phyloP scores from a whole-genome alignment of 148 eudicot genomes.

The Fagopyrum esculentum region DNA sequence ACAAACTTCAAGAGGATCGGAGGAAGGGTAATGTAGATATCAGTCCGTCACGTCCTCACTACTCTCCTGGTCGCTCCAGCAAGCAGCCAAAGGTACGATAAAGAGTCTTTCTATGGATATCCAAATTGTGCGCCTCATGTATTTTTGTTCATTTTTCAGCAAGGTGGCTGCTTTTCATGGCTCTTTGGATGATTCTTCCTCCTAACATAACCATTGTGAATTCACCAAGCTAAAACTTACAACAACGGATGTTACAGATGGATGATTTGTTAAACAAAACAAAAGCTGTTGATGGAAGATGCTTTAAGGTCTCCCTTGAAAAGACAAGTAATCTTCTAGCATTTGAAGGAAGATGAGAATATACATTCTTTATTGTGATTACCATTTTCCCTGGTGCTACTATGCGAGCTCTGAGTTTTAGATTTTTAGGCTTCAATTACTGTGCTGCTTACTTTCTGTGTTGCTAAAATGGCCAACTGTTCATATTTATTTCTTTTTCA shows the following conservation, averaged over 20 bases:
- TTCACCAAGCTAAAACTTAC: background rate
- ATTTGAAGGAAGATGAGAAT: background rate
- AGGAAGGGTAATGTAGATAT: background rate
- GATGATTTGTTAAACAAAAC: background rate
- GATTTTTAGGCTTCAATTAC: background rate
- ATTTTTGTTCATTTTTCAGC: constrained; percentile 5
- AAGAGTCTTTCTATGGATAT: background rate
- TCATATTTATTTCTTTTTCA: background rate
- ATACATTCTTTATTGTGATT: background rate
- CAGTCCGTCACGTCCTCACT: background rate
- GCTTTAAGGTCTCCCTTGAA: background rate
- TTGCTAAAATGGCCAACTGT: no score
- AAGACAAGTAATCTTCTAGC: background rate
- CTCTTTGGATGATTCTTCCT: constrained; percentile 8
- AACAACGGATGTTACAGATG: background rate
- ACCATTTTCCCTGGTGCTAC: background rate
- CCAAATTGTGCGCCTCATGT: background rate
- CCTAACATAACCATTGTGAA: background rate
- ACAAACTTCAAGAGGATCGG: constrained; percentile 7
- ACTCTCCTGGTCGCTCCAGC: background rate
- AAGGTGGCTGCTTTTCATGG: constrained; percentile 1
- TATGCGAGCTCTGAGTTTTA: background rate
- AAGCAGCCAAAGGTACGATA: background rate
- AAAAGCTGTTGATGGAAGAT: background rate
- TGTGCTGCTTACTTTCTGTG: no score